phyloP scores from a whole-genome alignment of 2,329 filamentous ascomycete species.

The Blastomyces silverae region DNA sequence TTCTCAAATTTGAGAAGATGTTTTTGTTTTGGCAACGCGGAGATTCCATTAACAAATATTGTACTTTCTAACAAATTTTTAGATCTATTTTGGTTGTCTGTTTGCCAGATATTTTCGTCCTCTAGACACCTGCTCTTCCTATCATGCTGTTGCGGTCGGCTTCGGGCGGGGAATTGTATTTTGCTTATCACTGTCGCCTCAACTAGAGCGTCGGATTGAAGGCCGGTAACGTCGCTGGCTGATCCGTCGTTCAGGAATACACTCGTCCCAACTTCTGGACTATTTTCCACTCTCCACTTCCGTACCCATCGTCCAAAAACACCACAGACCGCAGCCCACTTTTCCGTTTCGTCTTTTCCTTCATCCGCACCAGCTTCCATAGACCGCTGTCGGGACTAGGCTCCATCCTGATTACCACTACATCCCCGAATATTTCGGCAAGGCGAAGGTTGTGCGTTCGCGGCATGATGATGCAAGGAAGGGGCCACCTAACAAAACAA shows the following conservation, averaged over 20 bases:
- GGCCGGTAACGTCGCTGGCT: background rate
- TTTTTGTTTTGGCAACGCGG: background rate
- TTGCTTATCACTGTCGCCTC: background rate
- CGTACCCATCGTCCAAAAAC: background rate
- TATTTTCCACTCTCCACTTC: background rate
- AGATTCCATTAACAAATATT: background rate
- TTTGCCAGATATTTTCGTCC: background rate
- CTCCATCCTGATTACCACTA: background rate
- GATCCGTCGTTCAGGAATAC: background rate
- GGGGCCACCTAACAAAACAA: background rate
- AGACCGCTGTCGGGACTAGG: background rate
- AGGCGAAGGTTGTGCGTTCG: background rate
- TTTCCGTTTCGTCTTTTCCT: background rate
- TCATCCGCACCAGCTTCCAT: background rate
- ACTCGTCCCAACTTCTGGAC: background rate
- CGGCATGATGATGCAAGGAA: background rate
- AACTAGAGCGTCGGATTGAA: background rate
- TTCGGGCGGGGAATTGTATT: background rate
- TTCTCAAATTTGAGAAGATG: background rate
- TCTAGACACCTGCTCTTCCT: background rate
- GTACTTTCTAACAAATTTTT: background rate
- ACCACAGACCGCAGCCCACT: background rate
- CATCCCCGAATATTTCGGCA: background rate
- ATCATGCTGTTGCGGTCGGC: background rate
- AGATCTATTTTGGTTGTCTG: background rate